Evolutionary conservation across 202 grass and related monocot species (phyloP), one percentile per base, ranked within the genome.

Genomic region (Saccharum hybrid): DNA sequence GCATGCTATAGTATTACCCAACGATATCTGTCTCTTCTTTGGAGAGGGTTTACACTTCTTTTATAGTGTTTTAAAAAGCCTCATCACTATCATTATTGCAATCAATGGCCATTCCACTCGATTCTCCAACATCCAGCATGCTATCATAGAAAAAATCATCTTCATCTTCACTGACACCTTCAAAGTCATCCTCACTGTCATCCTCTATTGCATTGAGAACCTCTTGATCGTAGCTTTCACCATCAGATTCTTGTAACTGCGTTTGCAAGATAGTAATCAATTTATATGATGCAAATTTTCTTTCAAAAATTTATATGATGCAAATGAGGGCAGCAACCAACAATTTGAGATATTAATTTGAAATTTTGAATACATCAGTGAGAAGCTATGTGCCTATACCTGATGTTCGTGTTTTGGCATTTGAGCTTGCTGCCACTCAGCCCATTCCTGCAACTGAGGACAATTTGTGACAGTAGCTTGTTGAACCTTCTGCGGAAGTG

Each of bases 371-470:
- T 7, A 30, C 1, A 48, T 72, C 13, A 30, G 69, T 21, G 45
- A 48, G 68, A 43, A 70, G 21, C 40, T 49, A 30, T 31, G 42
- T 33, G 43, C 26, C 69, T 51, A 3, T 67, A 80, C 77, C 64
- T 56, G 64, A 68, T 39, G 13, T 80, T 42, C n/a, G 0, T 52
- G 33, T 69, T 69, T 48, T 28, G 33, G 9, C n/a, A 80, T 80
- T 56, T 69, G 33, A 40, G 33, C 48, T 80, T 80, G 77, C 46
- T 80, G 64, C 78, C 78, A 80, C 46, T 80, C 78, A 2, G 64
- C 33, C 63, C 77, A 80, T 80, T 68, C 45, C n/a, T 56, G 43
- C 64, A 69, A 69, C 2, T 69, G 64, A 40, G 65, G 65, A 57
- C 78, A 80, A 69, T 80, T 80, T 56, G 21, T 57, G 45, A 80